Evolutionary conservation across 768 basidiomycete genomes (phyloP), one percentile per base, ranked within the genome.

Genomic region (Suillus spraguei): DNA sequence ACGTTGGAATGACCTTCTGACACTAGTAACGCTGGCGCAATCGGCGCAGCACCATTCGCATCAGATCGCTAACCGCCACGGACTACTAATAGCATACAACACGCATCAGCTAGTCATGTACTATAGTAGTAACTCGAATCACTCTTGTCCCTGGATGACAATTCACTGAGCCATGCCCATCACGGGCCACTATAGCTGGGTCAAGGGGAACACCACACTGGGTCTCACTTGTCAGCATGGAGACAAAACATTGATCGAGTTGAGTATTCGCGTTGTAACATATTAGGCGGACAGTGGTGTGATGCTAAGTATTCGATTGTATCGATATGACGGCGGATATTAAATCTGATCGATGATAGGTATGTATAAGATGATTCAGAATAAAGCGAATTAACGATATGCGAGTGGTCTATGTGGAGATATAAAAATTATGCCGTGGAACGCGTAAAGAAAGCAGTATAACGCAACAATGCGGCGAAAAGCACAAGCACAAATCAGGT

Each of bases 391-490:
- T 76, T 75, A 75, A 70, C 62, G 65, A 74, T 72, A 68, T 69
- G 61, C 66, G 54, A 61, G 55, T 61, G 66, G 59, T 77, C 72
- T 77, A 75, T 63, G 67, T 68, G 64, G 44, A 59, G 69, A 62
- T 47, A 68, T 66, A 66, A 72, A 41, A 67, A 74, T 77, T 74
- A 73, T 75, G 74, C 61, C 68, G 71, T 60, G 60, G 47, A n/a
- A 60, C 75, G 75, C 67, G 75, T 75, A 73, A 72, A 68, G 76
- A 76, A 72, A 77, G 73, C 70, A 69, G 70, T 77, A 78, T 73
- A 75, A 73, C 74, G 80, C 74, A 80, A 72, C 78, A 73, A 74
- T 76, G 72, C 70, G 68, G 62, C 71, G 53, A 61, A 65, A 65
- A 49, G 64, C 55, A 61, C 61, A 58, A 63, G 59, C 63, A 66